Base-by-base conservation (phyloP, 2,329 filamentous ascomycete species). In the Aspergillus aculeatus region DNA sequence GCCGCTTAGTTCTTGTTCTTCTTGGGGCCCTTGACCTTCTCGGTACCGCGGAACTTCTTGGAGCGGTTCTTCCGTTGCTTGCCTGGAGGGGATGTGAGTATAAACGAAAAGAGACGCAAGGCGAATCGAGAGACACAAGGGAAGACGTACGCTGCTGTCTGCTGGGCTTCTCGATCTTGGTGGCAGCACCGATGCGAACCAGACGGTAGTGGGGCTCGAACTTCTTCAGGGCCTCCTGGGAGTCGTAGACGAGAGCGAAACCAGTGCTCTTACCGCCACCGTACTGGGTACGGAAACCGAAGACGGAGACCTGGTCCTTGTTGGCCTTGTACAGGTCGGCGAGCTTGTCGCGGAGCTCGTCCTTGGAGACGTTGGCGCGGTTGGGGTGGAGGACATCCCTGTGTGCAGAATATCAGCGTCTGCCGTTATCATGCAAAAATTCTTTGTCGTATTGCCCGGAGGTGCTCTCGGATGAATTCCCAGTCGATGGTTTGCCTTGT, bases 21-120 rank as follows among this genome's bases (percentile, higher is more conserved):
- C 88, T 96, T 95, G 79, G 89, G 89, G 81, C 92, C 92, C 91
- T 97, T 97, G 86, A 89, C 88, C 92, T 99, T 99, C 77, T 92
- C 94, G 75, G 92, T 96, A 80, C 95, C 95, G 74, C 95, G 91
- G 82, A 97, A 90, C 80, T 94, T 95, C 92, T 99, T 98, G 84
- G 91, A 88, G 82, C 94, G 89, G 91, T 99, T 99, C 92, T 99
- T 99, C 86, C 95, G 91, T 86, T 98, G 95, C 88, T 99, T 99
- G 89, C 94, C 94, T 98, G 83, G 85, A 72, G 61, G 61, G 16
- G 38, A 47, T 58, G n/a, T 56, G 47, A 44, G 47, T 48, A 44
- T 21, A 54, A 6, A 26, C 24, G 24, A 31, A 54, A 54, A 48
- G 47, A 19, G 47, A 19, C 29, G 14, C 26, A 47, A 47, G 26